Evolutionary conservation across 495 filamentous ascomycete genomes (phyloP), one percentile per base, ranked within the genome.

Genomic region (Usnea hakonensis): DNA sequence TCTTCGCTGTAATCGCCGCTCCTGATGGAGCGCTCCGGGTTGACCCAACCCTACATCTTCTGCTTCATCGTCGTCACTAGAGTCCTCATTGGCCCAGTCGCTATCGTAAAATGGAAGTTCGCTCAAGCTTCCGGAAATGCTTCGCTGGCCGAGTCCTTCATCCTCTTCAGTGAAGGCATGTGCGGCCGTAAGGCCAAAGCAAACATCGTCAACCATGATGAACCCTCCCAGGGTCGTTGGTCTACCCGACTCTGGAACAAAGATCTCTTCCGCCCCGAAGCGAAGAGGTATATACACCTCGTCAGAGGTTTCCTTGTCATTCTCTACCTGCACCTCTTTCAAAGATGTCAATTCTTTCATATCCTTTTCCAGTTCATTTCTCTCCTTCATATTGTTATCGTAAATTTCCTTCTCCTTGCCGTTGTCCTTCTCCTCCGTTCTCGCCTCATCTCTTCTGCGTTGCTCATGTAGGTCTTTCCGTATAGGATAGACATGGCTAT

Each of bases 151-250:
- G 37, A 41, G 28, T 9, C 55, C 48, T 30, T 57, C 36, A 32
- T 40, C 55, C 5, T 57, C 55, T 26, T 57, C 55, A 10, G 55
- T 30, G 38, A 57, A 57, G 9, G 55, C 55, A 38, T 57, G 55
- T 40, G 55, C 55, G 35, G 38, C 33, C 55, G 55, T 57, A 21
- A 57, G 55, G 38, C 55, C 55, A 41, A 40, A 41, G 55, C 38
- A 57, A 37, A 40, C 36, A 40, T 41, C 55, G 21, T 57, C 38
- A 17, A 57, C 36, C 6, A 57, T 57, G 36, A 57, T 57, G 21
- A 37, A 37, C 0, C 55, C 55, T 17, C 55, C 55, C 5, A 57
- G 21, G 2, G 55, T 57, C 5, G 38, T 41, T 26, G 36, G 36
- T 7, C 37, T 37, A 41, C 36, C 35, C 21, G 55, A 30, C 0